Conservation (phyloP, 176 grass and related monocot genomes). For the Oryza glaberrima region DNA sequence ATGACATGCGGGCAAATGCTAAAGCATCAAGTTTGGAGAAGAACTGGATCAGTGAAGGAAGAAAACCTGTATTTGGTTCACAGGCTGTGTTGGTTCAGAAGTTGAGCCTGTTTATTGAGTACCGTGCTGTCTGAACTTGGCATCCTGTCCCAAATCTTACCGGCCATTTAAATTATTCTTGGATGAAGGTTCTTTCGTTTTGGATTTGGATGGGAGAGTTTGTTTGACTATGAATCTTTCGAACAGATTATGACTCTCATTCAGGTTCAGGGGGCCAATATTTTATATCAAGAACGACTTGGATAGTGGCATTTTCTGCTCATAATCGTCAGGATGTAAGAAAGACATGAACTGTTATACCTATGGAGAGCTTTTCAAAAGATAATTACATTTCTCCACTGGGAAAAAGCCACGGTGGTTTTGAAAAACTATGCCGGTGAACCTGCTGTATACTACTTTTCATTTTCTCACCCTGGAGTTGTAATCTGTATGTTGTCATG, state of each 20-base stretch:
- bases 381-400: background rate
- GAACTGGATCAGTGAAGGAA: slow-evolving; percentile 83
- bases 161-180: background rate
- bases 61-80: slow-evolving; percentile 79
- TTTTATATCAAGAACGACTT: slow-evolving; percentile 3
- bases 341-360: slow-evolving; percentile 8
- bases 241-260: background rate
- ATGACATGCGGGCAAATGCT: slow-evolving; percentile 79
- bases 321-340: background rate
- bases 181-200: slow-evolving; percentile 11
- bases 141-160: background rate
- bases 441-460: background rate
- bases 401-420: background rate
- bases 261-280: slow-evolving; percentile 24
- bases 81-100: slow-evolving; percentile 81
- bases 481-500: slow-evolving; percentile 7
- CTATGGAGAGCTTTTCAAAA: background rate
- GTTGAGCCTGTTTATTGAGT: slow-evolving; percentile 74
- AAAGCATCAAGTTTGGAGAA: slow-evolving; percentile 76
- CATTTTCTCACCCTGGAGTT: background rate
- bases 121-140: slow-evolving; percentile 69
- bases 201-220: background rate
- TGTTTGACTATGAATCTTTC: background rate
- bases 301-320: slow-evolving; percentile 7
- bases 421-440: background rate